Evolutionary conservation across 352 stramenopile genomes (phyloP).

Genomic region (Aphanomyces astaci): DNA sequence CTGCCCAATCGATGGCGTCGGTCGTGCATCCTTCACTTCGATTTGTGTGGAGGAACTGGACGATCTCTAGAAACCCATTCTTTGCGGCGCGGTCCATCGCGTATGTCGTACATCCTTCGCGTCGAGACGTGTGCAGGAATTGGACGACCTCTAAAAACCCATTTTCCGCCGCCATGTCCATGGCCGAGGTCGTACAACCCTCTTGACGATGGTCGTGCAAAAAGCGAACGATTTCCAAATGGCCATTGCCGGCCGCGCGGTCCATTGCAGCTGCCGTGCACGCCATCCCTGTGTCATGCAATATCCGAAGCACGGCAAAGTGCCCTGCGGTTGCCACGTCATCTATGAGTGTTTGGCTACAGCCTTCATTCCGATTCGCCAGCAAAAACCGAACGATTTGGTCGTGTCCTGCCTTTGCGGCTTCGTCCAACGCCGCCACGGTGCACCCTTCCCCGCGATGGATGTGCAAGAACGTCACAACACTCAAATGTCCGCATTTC

Average conservation of each 20-base stretch:
- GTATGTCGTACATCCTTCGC: conserved; percentile 36
- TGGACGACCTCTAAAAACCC: conserved; percentile 26
- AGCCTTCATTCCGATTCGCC: conserved; percentile 2
- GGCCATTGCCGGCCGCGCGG: conserved; percentile 24
- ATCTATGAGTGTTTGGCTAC: background rate
- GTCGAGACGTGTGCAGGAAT: conserved; percentile 23
- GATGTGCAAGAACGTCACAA: conserved; percentile 20
- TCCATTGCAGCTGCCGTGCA: conserved; percentile 22
- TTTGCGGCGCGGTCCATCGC: conserved; percentile 53
- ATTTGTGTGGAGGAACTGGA: background rate
- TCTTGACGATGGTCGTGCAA: conserved; percentile 26
- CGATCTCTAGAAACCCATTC: conserved; percentile 21
- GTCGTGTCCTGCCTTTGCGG: background rate
- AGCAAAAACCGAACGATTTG: background rate
- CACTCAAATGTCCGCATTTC: conserved; percentile 2
- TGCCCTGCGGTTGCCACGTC: conserved; percentile 22
- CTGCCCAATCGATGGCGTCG: conserved; percentile 22
- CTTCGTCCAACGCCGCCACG: background rate
- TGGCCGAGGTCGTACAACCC: conserved; percentile 24
- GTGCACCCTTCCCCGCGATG: background rate
- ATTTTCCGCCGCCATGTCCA: conserved; percentile 28
- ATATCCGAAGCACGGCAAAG: conserved; percentile 20
- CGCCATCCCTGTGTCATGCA: background rate
- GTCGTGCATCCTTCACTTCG: conserved; percentile 24
- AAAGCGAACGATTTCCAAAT: conserved; percentile 25